These are phyloP conservation scores for Notholithocarpus densiflorus DNA, from an alignment of 306 rosid genomes.

Conservation along the genomic window DNA sequence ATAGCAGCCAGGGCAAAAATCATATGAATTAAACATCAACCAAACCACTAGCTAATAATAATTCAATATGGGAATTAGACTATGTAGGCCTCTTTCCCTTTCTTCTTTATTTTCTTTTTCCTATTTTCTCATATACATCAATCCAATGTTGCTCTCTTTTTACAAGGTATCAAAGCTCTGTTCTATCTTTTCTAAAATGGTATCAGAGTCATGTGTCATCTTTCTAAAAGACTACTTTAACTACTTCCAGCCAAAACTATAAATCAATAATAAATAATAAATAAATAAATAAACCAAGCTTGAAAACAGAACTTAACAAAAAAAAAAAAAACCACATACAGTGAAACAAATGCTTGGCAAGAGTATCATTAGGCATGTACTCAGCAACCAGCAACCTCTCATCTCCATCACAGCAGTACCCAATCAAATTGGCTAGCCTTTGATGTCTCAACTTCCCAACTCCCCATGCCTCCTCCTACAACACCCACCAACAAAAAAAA, in stretches of 20 bases:
- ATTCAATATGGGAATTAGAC: background rate
- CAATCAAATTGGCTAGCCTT: constrained; percentile 84
- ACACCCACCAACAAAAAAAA: background rate
- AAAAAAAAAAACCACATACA: constrained; percentile 37
- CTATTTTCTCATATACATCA: no score
- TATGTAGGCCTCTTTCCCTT: no score
- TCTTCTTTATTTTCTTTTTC: no score
- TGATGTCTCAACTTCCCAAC: constrained; percentile 81
- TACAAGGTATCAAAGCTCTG: no score
- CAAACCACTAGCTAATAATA: background rate
- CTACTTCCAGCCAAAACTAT: background rate
- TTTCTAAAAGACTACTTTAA: no score
- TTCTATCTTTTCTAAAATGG: no score
- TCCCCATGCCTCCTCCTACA: constrained; percentile 83
- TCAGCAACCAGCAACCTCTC: constrained; percentile 97
- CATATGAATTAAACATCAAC: background rate
- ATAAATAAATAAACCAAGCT: background rate
- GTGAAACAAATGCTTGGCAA: constrained; percentile 96
- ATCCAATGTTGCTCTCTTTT: no score
- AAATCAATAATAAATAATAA: background rate
- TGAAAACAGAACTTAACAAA: background rate
- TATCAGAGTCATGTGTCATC: no score
- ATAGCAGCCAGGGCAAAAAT: background rate
- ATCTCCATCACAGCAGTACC: constrained; percentile 93
- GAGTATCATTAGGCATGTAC: constrained; percentile 95